phyloP scores from a whole-genome alignment of 2,329 filamentous ascomycete species.

The Botrytis deweyae region DNA sequence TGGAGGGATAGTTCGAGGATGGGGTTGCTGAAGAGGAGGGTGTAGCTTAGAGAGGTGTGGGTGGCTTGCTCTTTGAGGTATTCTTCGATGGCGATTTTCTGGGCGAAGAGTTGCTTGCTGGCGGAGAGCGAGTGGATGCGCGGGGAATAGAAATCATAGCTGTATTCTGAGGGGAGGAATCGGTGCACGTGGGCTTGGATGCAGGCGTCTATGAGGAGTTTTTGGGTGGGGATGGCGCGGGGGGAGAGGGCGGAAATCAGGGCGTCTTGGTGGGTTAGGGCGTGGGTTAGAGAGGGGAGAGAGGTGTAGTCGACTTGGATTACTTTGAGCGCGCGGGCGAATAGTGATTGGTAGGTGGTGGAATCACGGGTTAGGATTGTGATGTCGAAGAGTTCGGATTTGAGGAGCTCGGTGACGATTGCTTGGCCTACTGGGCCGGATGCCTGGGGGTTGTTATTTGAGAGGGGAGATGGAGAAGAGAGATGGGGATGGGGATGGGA shows the following conservation, averaged over 20 bases:
- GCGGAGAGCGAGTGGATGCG: background rate
- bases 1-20: slow-evolving; percentile 41
- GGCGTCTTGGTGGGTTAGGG: slow-evolving; percentile 31
- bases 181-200: slow-evolving; percentile 57
- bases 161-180: slow-evolving; percentile 59
- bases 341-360: slow-evolving; percentile 30
- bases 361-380: slow-evolving; percentile 39
- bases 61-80: slow-evolving; percentile 27
- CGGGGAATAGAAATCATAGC: slow-evolving; percentile 35
- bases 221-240: slow-evolving; percentile 17
- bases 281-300: slow-evolving; percentile 33
- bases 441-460: slow-evolving; percentile 26
- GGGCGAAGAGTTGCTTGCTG: background rate
- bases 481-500: background rate
- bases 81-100: slow-evolving; percentile 15
- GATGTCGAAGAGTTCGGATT: slow-evolving; percentile 35
- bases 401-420: slow-evolving; percentile 38
- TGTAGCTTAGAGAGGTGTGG: slow-evolving; percentile 40
- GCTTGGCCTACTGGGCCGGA: slow-evolving; percentile 38
- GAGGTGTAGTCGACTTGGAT: slow-evolving; percentile 26
- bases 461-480: background rate
- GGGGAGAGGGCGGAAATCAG: slow-evolving; percentile 27
- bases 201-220: slow-evolving; percentile 52
- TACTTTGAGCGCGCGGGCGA: slow-evolving; percentile 30
- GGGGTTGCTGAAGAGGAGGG: slow-evolving; percentile 8